Base-by-base conservation (phyloP, 768 basidiomycete species). In the Boletus vinaceobasis region DNA sequence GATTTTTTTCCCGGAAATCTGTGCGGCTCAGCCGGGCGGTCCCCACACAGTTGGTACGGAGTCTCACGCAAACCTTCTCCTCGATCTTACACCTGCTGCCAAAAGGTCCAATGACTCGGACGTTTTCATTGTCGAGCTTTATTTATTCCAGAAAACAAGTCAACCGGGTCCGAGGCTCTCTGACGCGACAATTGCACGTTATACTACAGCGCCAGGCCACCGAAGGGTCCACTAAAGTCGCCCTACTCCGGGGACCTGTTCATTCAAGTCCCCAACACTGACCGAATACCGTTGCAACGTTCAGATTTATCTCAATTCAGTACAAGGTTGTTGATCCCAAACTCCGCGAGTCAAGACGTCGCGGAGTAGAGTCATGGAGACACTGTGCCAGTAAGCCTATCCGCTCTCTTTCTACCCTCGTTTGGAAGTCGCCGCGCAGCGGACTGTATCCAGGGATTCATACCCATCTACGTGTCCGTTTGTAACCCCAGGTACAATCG, bases 271-370 rank as follows among this genome's bases (percentile, higher is more conserved):
- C 11, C 19, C 26, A 7, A 23, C 37, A 21, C 52, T 27, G 13
- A 4, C 29, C 6, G 29, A 48, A 32, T 26, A 43, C 39, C 53
- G 23, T 29, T 46, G 15, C 32, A 38, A 35, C 45, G 15, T 48
- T 23, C 43, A 15, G 13, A 37, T 40, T 40, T 7, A 40, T 39
- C 43, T 57, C 35, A 43, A 35, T 43, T 36, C 58, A 29, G 26
- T 35, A 38, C 21, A 13, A 15, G 7, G 32, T 17, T 27, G 27
- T 52, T 40, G 42, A 43, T 50, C 53, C 55, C 33, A 55, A 67
- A 66, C 65, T 66, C 65, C 65, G 65, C 65, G 65, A 67, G 43
- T 37, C 43, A 5, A 29, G 6, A 29, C 39, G n/a, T 56, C 64
- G 64, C 64, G 64, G 64, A 65, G 65, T 65, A 29, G 55, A n/a